A percentile compares a stretch with the other conserved stretches of the same genome.
Evolutionary conservation across 805 yeast genomes (phyloP).

Genomic region (Cyberlindnera nakhonratchasimensis): DNA sequence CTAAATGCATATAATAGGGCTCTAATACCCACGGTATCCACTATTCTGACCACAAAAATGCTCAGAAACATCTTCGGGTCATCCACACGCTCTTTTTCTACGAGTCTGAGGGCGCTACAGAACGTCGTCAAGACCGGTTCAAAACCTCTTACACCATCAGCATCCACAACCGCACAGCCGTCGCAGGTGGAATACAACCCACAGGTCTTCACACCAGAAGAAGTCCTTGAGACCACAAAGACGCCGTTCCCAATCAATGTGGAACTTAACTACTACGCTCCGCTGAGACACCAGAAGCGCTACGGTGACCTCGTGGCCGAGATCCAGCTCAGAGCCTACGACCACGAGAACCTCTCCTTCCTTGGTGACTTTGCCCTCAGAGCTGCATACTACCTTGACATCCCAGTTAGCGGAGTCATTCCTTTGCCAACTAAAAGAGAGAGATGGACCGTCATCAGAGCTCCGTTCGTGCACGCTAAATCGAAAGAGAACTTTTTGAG

Average conservation of each 20-base stretch:
- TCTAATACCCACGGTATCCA: too few species aligned
- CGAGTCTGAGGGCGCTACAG: constrained; percentile 11
- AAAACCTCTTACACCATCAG: constrained; percentile 10
- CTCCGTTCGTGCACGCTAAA: constrained; percentile 93
- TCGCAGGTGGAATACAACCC: constrained; percentile 34
- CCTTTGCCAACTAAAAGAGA: constrained; percentile 70
- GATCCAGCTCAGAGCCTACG: constrained; percentile 67
- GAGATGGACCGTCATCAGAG: constrained; percentile 88
- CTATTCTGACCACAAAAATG: too few species aligned
- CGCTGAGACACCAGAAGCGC: constrained; percentile 61
- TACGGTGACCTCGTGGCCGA: constrained; percentile 80
- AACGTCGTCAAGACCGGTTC: constrained; percentile 13
- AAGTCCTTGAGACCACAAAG: constrained; percentile 32
- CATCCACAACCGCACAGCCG: constrained; percentile 10
- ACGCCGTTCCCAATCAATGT: constrained; percentile 82
- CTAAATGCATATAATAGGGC: too few species aligned
- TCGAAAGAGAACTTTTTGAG: constrained; percentile 93
- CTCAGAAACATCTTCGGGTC: background rate
- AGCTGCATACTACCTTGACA: constrained; percentile 85
- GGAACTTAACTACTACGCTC: constrained; percentile 76
- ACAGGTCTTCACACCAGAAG: constrained; percentile 33
- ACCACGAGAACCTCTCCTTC: constrained; percentile 65
- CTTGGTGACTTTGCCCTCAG: constrained; percentile 83
- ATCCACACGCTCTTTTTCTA: constrained; percentile 10
- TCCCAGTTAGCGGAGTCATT: constrained; percentile 76